Conservation (phyloP, 192 early-diverging fungal genomes). For the Allomyces arbusculus region DNA sequence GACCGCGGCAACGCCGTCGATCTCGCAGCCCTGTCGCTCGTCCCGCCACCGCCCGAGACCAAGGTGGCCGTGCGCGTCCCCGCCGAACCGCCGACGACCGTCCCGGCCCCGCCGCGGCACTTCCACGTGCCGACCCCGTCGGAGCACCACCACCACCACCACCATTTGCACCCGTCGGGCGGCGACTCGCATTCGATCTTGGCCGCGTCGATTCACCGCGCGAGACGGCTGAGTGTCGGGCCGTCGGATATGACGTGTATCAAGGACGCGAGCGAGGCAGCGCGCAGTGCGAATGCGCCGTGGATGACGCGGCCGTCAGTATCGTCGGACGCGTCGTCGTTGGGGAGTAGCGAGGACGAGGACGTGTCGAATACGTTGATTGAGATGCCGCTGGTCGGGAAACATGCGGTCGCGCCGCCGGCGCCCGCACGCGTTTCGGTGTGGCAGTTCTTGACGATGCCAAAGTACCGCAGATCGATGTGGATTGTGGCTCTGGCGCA, state of each 20-base stretch:
- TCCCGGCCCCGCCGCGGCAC: too few relatives aligned
- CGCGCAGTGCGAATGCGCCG: neutral
- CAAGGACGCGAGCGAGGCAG: too few relatives aligned
- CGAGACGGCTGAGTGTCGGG: too few relatives aligned
- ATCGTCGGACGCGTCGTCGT: neutral
- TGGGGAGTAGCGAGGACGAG: neutral
- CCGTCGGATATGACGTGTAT: too few relatives aligned
- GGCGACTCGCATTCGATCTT: too few relatives aligned
- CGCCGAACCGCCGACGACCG: too few relatives aligned
- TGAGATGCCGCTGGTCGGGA: neutral
- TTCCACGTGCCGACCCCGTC: too few relatives aligned
- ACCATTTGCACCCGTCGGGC: too few relatives aligned
- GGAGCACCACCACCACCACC: too few relatives aligned
- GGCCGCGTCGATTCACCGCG: too few relatives aligned
- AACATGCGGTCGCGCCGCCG: neutral
- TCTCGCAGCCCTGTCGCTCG: neutral
- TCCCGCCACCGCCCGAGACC: neutral
- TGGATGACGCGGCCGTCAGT: too few relatives aligned
- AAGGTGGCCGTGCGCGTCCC: too few relatives aligned
- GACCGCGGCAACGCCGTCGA: neutral
- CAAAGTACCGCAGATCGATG: neutral
- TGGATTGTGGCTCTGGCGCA: neutral
- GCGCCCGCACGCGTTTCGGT: neutral
- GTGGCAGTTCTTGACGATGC: neutral
- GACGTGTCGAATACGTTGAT: neutral